Percentiles rank a stretch among this genome's conserved stretches.
Evolutionary conservation across 164 flowering plant species (phyloP).

Genomic region (Euptelea pleiosperma): DNA sequence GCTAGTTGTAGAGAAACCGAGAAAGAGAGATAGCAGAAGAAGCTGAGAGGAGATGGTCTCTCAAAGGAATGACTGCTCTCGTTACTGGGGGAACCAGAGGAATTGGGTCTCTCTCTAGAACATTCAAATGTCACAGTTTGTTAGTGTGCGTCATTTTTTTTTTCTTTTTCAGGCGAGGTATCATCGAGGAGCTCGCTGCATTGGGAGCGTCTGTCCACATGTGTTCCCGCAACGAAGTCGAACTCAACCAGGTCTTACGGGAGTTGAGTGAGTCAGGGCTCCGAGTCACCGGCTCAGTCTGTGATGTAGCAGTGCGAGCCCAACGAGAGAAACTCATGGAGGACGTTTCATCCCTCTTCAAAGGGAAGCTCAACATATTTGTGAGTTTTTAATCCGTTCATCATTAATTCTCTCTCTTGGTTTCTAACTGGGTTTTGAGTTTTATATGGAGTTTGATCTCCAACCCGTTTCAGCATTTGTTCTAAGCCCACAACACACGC

Average conservation of each 20-base stretch:
- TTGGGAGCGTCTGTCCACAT: slow-evolving; percentile 37
- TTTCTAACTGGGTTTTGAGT: too few relatives aligned
- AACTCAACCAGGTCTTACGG: slow-evolving; percentile 22
- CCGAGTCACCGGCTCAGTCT: slow-evolving; percentile 30
- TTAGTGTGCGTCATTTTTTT: neutral
- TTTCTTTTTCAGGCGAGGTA: slow-evolving; percentile 23
- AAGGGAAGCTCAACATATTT: slow-evolving; percentile 37
- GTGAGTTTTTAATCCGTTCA: slow-evolving; percentile 25
- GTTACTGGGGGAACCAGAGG: slow-evolving; percentile 44
- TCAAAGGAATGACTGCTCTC: slow-evolving; percentile 31
- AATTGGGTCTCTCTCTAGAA: slow-evolving; percentile 26
- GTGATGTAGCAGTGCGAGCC: slow-evolving; percentile 25
- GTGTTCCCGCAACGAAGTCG: slow-evolving; percentile 31
- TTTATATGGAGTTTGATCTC: too few relatives aligned
- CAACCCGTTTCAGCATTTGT: too few relatives aligned
- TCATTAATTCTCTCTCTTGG: too few relatives aligned
- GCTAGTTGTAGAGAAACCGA: too few relatives aligned
- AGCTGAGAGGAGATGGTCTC: slow-evolving; percentile 36
- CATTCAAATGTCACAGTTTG: neutral
- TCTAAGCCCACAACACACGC: too few relatives aligned
- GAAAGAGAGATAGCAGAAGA: too few relatives aligned
- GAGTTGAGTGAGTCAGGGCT: slow-evolving; percentile 33
- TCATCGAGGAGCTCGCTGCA: slow-evolving; percentile 36
- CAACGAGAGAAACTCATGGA: slow-evolving; percentile 29
- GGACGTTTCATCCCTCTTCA: slow-evolving; percentile 21